Conservation (phyloP, 139 green algal species). For the Picochlorum sp. region DNA sequence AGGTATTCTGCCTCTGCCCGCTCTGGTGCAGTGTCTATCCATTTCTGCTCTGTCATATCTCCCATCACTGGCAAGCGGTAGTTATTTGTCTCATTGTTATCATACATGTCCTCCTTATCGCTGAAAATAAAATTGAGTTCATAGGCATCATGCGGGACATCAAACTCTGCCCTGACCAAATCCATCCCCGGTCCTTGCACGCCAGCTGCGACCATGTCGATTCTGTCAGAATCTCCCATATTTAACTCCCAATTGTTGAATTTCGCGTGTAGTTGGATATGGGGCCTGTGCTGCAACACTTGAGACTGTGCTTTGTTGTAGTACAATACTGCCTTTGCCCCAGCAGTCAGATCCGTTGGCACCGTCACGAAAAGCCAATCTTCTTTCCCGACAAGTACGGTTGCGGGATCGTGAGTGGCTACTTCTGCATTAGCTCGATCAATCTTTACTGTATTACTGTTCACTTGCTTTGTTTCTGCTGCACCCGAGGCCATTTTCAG, state of each 20-base stretch:
- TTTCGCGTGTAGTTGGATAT: constrained; percentile 40
- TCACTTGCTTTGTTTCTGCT: no score
- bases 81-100: constrained; percentile 53
- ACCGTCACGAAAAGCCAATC: constrained; percentile 65
- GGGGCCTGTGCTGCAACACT: constrained; percentile 33
- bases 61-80: constrained; percentile 37
- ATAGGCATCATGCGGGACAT: constrained; percentile 51
- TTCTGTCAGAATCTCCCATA: constrained; percentile 11
- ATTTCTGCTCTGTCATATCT: constrained; percentile 45
- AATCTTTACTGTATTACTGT: neutral
- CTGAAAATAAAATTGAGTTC: constrained; percentile 76
- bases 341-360: constrained; percentile 58
- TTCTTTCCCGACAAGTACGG: constrained; percentile 3
- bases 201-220: constrained; percentile 40
- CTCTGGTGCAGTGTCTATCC: constrained; percentile 34
- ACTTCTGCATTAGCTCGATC: constrained; percentile 1
- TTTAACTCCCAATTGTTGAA: constrained; percentile 72
- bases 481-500: no score
- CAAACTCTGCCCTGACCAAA: constrained; percentile 30
- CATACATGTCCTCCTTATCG: constrained; percentile 45
- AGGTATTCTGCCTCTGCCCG: constrained; percentile 23
- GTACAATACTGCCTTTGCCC: constrained; percentile 40
- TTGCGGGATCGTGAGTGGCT: constrained; percentile 6
- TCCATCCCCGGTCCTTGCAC: constrained; percentile 34
- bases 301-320: constrained; percentile 62